phyloP scores from a whole-genome alignment of 2,329 filamentous ascomycete species.

The Magnaporthiopsis poae region DNA sequence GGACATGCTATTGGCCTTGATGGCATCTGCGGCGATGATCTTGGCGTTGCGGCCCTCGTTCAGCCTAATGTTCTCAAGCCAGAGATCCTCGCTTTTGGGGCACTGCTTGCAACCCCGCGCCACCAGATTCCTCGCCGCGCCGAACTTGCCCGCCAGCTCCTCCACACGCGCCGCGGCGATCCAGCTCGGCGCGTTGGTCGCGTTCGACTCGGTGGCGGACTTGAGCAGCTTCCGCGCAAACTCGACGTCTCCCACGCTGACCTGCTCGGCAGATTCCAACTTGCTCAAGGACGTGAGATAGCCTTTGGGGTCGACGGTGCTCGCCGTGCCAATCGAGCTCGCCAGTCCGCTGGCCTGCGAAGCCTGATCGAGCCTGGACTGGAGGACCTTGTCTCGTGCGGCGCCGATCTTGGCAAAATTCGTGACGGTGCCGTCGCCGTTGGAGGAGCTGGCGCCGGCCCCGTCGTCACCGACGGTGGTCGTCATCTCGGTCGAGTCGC shows the following conservation, averaged over 20 bases:
- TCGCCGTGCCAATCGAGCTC: slow-evolving; percentile 69
- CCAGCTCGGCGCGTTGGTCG: slow-evolving; percentile 88
- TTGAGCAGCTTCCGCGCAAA: slow-evolving; percentile 85
- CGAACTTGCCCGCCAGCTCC: slow-evolving; percentile 83
- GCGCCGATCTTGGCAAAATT: slow-evolving; percentile 97
- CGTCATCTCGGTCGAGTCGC: slow-evolving; percentile 70
- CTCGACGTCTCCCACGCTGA: slow-evolving; percentile 88
- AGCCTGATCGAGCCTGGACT: slow-evolving; percentile 86
- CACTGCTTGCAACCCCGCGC: slow-evolving; percentile 81
- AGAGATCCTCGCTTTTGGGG: slow-evolving; percentile 87
- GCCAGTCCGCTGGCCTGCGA: slow-evolving; percentile 58
- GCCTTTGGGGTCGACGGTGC: slow-evolving; percentile 86
- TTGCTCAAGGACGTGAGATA: slow-evolving; percentile 88
- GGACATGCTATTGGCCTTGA: slow-evolving; percentile 81
- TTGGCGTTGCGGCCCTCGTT: slow-evolving; percentile 91
- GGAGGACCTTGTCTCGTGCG: slow-evolving; percentile 87
- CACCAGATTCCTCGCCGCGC: slow-evolving; percentile 80
- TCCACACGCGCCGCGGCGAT: slow-evolving; percentile 88
- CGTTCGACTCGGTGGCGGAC: slow-evolving; percentile 94
- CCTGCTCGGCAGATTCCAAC: slow-evolving; percentile 68
- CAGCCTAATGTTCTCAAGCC: slow-evolving; percentile 89
- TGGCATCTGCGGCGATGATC: slow-evolving; percentile 85
- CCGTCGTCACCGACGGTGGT: slow-evolving; percentile 82
- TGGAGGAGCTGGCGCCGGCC: slow-evolving; percentile 19
- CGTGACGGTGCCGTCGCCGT: slow-evolving; percentile 75